phyloP scores from a whole-genome alignment of 768 basidiomycete genomes.

The Brasilioporus rufonigricans region DNA sequence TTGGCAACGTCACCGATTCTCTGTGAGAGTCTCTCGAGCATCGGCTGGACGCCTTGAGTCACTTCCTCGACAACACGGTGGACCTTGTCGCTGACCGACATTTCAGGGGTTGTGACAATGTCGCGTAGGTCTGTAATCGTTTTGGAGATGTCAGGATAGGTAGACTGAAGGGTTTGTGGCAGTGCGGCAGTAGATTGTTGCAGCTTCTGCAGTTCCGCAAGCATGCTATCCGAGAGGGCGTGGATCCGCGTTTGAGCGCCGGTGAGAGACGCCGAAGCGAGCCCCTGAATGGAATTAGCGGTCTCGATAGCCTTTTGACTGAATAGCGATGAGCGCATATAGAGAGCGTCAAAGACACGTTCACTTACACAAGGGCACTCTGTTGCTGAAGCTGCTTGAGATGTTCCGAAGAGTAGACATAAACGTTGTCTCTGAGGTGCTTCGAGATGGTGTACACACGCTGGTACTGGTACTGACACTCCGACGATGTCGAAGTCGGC shows the following conservation, averaged over 20 bases:
- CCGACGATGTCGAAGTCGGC: conserved; percentile 46
- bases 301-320: conserved; percentile 72
- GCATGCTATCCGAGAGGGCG: conserved; percentile 61
- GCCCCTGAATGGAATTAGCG: conserved; percentile 57
- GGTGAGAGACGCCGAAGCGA: conserved; percentile 55
- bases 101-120: conserved; percentile 52
- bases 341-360: neutral
- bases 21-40: conserved; percentile 52
- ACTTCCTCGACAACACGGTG: conserved; percentile 55
- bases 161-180: conserved; percentile 58
- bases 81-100: conserved; percentile 64
- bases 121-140: conserved; percentile 52
- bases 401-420: conserved; percentile 67
- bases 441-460: conserved; percentile 66
- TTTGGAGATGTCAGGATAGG: conserved; percentile 52
- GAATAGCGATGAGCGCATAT: conserved; percentile 3
- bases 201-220: conserved; percentile 63
- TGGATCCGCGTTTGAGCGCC: conserved; percentile 58
- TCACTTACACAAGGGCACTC: conserved; percentile 57
- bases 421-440: conserved; percentile 60
- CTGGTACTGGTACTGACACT: conserved; percentile 74
- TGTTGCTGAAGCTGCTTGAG: conserved; percentile 68
- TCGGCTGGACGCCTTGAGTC: conserved; percentile 55
- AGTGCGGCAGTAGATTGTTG: conserved; percentile 58
- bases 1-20: conserved; percentile 33